These are phyloP conservation scores for Vitis hybrid DNA, from an alignment of 177 flowering plant species.

Conservation along the genomic window DNA sequence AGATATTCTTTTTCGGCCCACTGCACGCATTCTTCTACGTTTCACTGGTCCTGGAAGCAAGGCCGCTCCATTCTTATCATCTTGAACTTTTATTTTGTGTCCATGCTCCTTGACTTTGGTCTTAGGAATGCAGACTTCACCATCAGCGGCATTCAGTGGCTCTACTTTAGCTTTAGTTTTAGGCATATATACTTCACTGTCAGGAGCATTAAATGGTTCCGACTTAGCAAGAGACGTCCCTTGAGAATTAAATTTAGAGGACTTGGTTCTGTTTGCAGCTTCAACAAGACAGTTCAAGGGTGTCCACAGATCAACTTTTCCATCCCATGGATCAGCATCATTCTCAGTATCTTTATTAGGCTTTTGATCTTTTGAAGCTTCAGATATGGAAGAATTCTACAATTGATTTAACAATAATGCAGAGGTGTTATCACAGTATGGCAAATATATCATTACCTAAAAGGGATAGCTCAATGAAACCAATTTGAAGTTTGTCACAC, in stretches of 20 bases:
- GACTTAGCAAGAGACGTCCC: conserved; percentile 37
- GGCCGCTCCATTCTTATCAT: conserved; percentile 36
- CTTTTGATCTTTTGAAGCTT: conserved; percentile 41
- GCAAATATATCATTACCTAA: not conserved
- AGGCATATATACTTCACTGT: conserved; percentile 25
- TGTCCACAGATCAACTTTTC: conserved; percentile 79
- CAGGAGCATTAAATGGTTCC: conserved; percentile 35
- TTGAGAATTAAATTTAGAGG: conserved; percentile 51
- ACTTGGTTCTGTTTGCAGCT: conserved; percentile 81
- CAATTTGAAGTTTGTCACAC: not conserved
- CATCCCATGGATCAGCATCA: conserved; percentile 44
- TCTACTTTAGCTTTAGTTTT: conserved; percentile 49
- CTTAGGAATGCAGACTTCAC: conserved; percentile 33
- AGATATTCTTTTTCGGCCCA: conserved; percentile 43
- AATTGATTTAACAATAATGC: conserved; percentile 9
- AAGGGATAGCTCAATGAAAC: not conserved
- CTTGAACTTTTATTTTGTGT: conserved; percentile 40
- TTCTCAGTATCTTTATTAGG: conserved; percentile 41
- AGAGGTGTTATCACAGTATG: conserved; percentile 1
- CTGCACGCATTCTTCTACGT: conserved; percentile 45
- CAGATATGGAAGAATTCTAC: conserved; percentile 58
- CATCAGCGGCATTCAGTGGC: conserved; percentile 23
- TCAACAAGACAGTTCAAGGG: conserved; percentile 86
- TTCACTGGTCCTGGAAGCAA: conserved; percentile 42
- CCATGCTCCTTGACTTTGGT: conserved; percentile 46